These are phyloP conservation scores for Cyberlindnera sargentensis DNA, from an alignment of 805 yeast genomes.

Conservation along the genomic window DNA sequence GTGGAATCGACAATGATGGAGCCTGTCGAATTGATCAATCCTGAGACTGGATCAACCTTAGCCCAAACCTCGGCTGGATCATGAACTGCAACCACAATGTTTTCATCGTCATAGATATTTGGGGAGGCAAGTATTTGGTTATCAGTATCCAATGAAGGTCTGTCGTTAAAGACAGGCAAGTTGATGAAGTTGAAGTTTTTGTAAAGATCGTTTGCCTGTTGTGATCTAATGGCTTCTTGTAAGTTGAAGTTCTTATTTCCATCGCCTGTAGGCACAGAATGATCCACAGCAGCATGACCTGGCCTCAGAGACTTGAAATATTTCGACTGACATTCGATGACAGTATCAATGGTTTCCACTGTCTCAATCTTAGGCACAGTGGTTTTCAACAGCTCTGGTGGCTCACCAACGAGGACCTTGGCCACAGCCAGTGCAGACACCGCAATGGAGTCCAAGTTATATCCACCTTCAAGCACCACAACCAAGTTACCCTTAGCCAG, in stretches of 20 bases:
- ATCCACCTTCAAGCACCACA: constrained; percentile 94
- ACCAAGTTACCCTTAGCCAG: constrained; percentile 84
- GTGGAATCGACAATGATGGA: constrained; percentile 76
- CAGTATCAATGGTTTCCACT: constrained; percentile 74
- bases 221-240: constrained; percentile 68
- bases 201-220: constrained; percentile 55
- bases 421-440: constrained; percentile 88
- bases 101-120: constrained; percentile 53
- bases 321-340: constrained; percentile 68
- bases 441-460: constrained; percentile 85
- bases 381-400: constrained; percentile 73
- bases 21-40: constrained; percentile 64
- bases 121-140: constrained; percentile 70
- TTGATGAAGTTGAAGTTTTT: constrained; percentile 51
- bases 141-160: constrained; percentile 39
- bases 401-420: constrained; percentile 87
- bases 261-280: constrained; percentile 27
- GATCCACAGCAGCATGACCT: constrained; percentile 40
- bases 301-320: constrained; percentile 85
- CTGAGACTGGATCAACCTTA: constrained; percentile 69
- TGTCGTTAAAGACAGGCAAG: constrained; percentile 53
- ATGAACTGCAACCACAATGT: constrained; percentile 67
- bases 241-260: constrained; percentile 41
- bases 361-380: constrained; percentile 69
- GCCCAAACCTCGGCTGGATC: constrained; percentile 95